Base-by-base conservation (phyloP, 179 eudicot species). In the Silene noctiflora region DNA sequence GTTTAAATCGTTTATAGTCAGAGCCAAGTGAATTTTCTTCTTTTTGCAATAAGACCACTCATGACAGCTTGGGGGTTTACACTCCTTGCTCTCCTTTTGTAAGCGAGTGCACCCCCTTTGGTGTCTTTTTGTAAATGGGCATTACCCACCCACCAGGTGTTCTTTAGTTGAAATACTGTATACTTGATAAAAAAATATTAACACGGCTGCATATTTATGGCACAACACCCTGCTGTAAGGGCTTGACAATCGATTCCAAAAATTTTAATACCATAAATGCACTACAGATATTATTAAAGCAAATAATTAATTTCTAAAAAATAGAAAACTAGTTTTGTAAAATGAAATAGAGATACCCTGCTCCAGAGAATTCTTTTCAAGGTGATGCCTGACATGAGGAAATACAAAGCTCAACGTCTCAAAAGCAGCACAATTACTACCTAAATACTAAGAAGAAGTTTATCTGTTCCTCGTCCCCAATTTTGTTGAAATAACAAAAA, bases 341-440 rank as follows among this genome's bases (percentile, higher is more conserved):
- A 33, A 33, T 33, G 39, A 5, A 33, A 33, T 33, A 33, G 6
- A 33, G 5, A 33, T 33, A 33, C 39, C 39, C 39, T 7, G 39
- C 39, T 33, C 39, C 5, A 33, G 39, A 5, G 39, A 33, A 33
- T 33, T 33, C 39, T 33, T 33, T 33, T 33, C 39, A 4, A 60
- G 64, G 64, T 60, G 25, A 19, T 60, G 64, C 58, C 67, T 24
- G 33, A 62, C 31, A 62, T 22, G 27, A 62, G 67, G 67, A 63
- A 63, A 63, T 25, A 63, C 35, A 21, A 6, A 63, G 14, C 67
- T 60, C 12, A 2, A 22, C 11, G 8, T 60, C 58, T 51, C 58
- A 51, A 51, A 51, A 51, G 58, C n/a, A 51, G 4, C 58, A 51
- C 58, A 51, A 51, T 51, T 51, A 51, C 58, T 51, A 51, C 58